These are phyloP conservation scores for Ziziphus jujuba DNA, from an alignment of 306 rosid genomes.

Conservation along the genomic window DNA sequence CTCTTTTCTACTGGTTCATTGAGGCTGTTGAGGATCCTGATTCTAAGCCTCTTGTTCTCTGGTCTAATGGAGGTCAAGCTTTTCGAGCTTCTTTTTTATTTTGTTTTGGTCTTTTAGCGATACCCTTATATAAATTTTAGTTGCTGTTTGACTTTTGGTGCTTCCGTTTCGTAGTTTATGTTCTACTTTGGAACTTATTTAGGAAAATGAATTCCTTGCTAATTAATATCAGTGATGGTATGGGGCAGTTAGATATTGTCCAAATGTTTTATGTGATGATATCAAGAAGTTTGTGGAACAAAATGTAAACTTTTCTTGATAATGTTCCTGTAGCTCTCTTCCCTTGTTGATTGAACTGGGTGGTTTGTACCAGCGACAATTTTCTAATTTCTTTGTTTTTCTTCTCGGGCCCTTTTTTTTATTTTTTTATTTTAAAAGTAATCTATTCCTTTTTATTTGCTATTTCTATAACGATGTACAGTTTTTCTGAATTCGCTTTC, in stretches of 20 bases:
- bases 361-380: background rate
- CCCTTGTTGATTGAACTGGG: background rate
- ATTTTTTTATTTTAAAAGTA: background rate
- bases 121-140: background rate
- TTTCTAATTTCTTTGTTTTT: background rate
- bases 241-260: background rate
- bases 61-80: slow-evolving; percentile 69
- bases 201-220: no score
- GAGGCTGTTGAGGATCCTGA: slow-evolving; percentile 54
- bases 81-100: background rate
- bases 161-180: background rate
- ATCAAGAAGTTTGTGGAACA: background rate
- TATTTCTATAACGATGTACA: background rate
- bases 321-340: background rate
- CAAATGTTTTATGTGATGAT: background rate
- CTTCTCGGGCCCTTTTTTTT: background rate
- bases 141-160: background rate
- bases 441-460: background rate
- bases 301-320: background rate
- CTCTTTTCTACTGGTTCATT: slow-evolving; percentile 65
- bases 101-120: background rate
- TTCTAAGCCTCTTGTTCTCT: slow-evolving; percentile 63
- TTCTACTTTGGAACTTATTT: background rate
- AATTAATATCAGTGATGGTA: background rate
- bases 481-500: slow-evolving; percentile 5